Evolutionary conservation across 2,329 filamentous ascomycete genomes (phyloP).

Genomic region (Keithomyces neogunnii): DNA sequence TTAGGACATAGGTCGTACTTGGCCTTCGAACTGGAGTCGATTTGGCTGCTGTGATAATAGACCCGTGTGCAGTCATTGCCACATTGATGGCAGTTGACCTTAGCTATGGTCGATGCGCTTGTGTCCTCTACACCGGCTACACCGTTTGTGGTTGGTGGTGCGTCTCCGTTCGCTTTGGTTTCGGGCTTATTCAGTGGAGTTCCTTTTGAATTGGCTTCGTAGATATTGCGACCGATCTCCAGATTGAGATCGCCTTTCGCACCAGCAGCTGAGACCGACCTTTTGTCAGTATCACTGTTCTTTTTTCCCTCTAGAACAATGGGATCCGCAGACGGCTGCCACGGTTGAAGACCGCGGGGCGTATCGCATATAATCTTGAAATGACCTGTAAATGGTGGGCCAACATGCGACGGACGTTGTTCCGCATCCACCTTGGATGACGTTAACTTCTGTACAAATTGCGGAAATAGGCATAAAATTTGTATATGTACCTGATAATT

Average conservation of each 20-base stretch:
- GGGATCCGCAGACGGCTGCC: slow-evolving; percentile 81
- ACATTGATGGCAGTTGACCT: slow-evolving; percentile 82
- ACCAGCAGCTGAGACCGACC: slow-evolving; percentile 55
- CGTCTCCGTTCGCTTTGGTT: slow-evolving; percentile 69
- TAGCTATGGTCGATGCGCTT: slow-evolving; percentile 56
- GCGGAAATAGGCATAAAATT: neutral
- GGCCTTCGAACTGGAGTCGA: slow-evolving; percentile 52
- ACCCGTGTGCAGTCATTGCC: slow-evolving; percentile 75
- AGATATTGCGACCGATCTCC: slow-evolving; percentile 91
- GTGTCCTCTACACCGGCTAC: slow-evolving; percentile 48
- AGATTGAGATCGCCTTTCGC: slow-evolving; percentile 78
- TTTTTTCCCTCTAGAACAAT: slow-evolving; percentile 53
- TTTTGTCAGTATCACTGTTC: slow-evolving; percentile 61
- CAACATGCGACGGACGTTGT: slow-evolving; percentile 88
- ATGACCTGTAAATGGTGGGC: slow-evolving; percentile 93
- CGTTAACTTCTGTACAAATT: neutral
- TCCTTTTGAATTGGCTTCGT: slow-evolving; percentile 80
- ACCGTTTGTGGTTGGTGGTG: slow-evolving; percentile 56
- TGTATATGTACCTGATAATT: slow-evolving; percentile 76
- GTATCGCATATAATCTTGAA: slow-evolving; percentile 96
- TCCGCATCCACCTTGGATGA: slow-evolving; percentile 78
- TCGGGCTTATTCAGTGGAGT: slow-evolving; percentile 61
- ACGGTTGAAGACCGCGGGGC: slow-evolving; percentile 85
- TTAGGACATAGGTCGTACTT: slow-evolving; percentile 88
- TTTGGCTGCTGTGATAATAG: slow-evolving; percentile 51